A percentile compares a stretch with the other conserved stretches of the same genome.
These are phyloP conservation scores for Setaria italica DNA, from an alignment of 202 grass and related monocot genomes.

Conservation along the genomic window DNA sequence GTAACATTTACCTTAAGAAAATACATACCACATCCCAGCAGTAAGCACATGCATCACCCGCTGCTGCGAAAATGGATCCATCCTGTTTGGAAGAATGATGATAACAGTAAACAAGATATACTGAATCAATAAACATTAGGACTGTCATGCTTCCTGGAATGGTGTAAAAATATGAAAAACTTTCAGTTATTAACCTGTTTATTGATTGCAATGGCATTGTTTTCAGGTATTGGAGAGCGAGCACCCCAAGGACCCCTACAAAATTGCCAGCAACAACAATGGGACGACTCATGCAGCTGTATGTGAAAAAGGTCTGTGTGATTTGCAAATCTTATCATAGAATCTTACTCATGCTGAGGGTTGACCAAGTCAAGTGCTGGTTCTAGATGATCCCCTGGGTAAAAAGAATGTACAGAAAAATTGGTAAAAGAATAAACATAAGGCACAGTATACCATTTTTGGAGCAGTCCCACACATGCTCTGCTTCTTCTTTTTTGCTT, in stretches of 20 bases:
- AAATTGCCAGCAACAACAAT: slow-evolving; percentile 40
- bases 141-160: neutral
- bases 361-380: slow-evolving; percentile 89
- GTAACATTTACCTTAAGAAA: slow-evolving; percentile 46
- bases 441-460: neutral
- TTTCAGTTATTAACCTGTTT: slow-evolving; percentile 61
- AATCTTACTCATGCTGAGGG: slow-evolving; percentile 88
- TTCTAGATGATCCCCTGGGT: slow-evolving; percentile 71
- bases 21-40: slow-evolving; percentile 97
- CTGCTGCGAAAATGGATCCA: slow-evolving; percentile 82
- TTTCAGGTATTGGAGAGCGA: slow-evolving; percentile 86
- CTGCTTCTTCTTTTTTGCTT: neutral
- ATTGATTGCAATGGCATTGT: slow-evolving; percentile 80
- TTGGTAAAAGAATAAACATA: neutral
- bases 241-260: slow-evolving; percentile 84
- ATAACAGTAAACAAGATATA: slow-evolving; percentile 4
- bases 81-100: slow-evolving; percentile 65
- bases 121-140: slow-evolving; percentile 10
- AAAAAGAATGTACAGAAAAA: slow-evolving; percentile 29
- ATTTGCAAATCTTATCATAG: slow-evolving; percentile 13
- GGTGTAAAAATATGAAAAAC: slow-evolving; percentile 21
- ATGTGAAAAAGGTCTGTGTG: slow-evolving; percentile 17
- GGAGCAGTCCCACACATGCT: neutral
- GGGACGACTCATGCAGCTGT: neutral
- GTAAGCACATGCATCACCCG: slow-evolving; percentile 91